Evolutionary conservation across 495 filamentous ascomycete genomes (phyloP).

Genomic region (Penicillium cataractarum): DNA sequence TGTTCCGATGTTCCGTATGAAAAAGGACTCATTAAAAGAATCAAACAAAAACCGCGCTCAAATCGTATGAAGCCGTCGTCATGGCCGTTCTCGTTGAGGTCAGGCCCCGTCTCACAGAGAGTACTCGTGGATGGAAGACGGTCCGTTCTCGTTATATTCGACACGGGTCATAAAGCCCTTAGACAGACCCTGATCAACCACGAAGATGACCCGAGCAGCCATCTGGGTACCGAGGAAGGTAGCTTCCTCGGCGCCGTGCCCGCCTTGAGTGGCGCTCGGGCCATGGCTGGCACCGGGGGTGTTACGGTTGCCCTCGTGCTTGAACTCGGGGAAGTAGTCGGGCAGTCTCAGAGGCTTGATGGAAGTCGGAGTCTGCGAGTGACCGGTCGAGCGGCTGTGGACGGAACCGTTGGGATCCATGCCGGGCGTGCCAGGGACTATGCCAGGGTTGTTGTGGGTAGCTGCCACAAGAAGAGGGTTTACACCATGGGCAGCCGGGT

Average conservation of each 20-base stretch:
- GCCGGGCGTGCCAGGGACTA: conserved; percentile 38
- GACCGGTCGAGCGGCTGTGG: conserved; percentile 67
- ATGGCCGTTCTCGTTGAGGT: conserved; percentile 3
- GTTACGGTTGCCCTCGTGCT: conserved; percentile 65
- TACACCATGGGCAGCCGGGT: conserved; percentile 62
- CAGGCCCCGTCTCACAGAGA: conserved; percentile 28
- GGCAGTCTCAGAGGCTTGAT: conserved; percentile 80
- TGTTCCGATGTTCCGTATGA: conserved; percentile 9
- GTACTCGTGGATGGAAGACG: conserved; percentile 66
- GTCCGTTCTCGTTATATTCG: conserved; percentile 80
- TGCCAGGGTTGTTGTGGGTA: conserved; percentile 68
- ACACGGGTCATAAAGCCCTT: conserved; percentile 74
- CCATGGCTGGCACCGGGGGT: conserved; percentile 39
- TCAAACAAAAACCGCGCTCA: conserved; percentile 16
- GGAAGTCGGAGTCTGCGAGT: conserved; percentile 85
- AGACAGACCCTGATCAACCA: conserved; percentile 68
- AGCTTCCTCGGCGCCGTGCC: conserved; percentile 65
- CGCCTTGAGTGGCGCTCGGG: conserved; percentile 30
- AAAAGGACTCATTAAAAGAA: conserved; percentile 11
- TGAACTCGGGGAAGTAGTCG: conserved; percentile 93
- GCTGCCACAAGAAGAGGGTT: conserved; percentile 93
- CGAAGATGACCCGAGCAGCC: conserved; percentile 73
- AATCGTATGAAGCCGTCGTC: conserved; percentile 15
- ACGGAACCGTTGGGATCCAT: conserved; percentile 38
- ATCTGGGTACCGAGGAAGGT: conserved; percentile 81